Conservation (phyloP, 768 basidiomycete genomes). For the Podaxis sp. region DNA sequence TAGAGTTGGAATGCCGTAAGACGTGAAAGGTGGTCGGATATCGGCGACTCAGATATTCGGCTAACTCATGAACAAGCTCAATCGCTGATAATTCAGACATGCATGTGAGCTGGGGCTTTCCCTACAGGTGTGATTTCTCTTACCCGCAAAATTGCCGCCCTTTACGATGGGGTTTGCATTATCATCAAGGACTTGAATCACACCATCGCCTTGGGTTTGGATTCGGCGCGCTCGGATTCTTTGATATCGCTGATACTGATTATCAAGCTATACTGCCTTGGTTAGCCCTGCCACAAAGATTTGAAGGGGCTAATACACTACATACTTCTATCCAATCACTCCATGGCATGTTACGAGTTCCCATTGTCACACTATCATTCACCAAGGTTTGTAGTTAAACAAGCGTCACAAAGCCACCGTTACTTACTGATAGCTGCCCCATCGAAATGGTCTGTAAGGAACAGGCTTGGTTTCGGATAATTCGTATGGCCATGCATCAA, state of each 20-base stretch:
- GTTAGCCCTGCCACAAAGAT: conserved; percentile 1
- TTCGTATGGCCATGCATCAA: conserved; percentile 38
- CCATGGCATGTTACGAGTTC: conserved; percentile 65
- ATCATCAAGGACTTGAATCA: conserved; percentile 47
- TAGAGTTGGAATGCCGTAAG: conserved; percentile 35
- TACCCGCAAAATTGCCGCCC: conserved; percentile 38
- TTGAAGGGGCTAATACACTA: not conserved
- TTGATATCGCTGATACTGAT: conserved; percentile 52
- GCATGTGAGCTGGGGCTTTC: not conserved
- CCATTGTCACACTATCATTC: conserved; percentile 59
- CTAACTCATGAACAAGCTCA: conserved; percentile 66
- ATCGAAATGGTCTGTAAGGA: conserved; percentile 64
- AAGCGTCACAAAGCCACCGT: not conserved
- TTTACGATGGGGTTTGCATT: conserved; percentile 37
- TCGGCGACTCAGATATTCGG: conserved; percentile 62
- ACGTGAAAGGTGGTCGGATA: conserved; percentile 59
- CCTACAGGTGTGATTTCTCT: not conserved
- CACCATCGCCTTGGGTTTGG: conserved; percentile 44
- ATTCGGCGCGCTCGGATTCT: conserved; percentile 58
- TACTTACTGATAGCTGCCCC: conserved; percentile 62
- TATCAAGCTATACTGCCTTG: conserved; percentile 47
- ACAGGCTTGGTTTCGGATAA: conserved; percentile 50
- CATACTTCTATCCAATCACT: conserved; percentile 72
- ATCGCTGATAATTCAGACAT: conserved; percentile 37
- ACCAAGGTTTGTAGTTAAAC: not conserved